Base-by-base conservation (phyloP, 257 asterid species). In the Nicotiana knightiana region DNA sequence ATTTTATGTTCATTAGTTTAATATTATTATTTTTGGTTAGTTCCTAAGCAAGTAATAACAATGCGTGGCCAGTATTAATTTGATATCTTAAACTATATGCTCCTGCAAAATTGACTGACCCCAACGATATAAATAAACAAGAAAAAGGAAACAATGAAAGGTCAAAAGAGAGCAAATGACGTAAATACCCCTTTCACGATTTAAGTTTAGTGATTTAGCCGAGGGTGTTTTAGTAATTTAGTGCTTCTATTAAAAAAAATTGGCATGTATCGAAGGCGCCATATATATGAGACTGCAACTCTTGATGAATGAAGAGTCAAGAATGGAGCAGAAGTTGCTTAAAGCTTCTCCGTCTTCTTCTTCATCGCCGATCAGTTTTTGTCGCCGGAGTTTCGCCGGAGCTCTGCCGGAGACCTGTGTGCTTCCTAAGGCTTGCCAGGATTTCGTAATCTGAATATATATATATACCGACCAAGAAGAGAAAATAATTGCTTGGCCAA, bases 301-400 rank as follows among this genome's bases (percentile, higher is more conserved):
- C 18, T 3, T 0, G 70, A 55, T 65, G 43, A 4, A 33, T 18
- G 70, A 59, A 68, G 81, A 80, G 33, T 79, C 46, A 67, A 62
- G 59, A 85, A 87, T 87, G 87, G 87, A 75, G 70, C 61, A 46
- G 61, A 86, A 79, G 64, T 67, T 65, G 65, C 71, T 66, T 71
- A 51, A 83, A 85, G 76, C 81, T 68, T 68, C 51, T 35, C 48
- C 48, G 48, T 43, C 48, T 43, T 43, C 48, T 43, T 43, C 48
- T 43, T 43, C 35, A 32, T 32, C 48, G 48, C 48, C 75, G 77
- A 71, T 82, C 90, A 59, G 51, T 59, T 75, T 43, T 11, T 76
- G 3, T 58, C 51, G 82, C 88, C 86, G 84, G 86, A 87, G 79
- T 68, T 24, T 82, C 81, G 28, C 82, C 76, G 85, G 83, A 81